phyloP scores from a whole-genome alignment of 192 early-diverging fungal species.

The Rhizophagus sp. region DNA sequence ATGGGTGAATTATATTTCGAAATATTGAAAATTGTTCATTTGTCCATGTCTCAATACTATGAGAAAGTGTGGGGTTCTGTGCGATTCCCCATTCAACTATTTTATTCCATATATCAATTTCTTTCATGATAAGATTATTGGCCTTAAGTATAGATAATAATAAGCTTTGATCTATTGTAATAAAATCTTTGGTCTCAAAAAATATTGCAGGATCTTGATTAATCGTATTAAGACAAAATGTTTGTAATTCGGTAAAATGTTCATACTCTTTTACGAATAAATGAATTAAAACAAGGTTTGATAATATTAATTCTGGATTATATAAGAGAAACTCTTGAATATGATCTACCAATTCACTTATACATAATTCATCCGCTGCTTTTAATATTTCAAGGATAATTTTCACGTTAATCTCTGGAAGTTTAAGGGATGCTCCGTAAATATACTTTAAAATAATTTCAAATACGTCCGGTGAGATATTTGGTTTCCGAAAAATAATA shows the following conservation, averaged over 20 bases:
- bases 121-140: slow-evolving; percentile 11
- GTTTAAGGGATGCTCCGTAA: not conserved
- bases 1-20: not conserved
- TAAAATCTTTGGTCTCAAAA: not conserved
- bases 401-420: not conserved
- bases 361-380: not conserved
- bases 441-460: not conserved
- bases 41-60: not conserved
- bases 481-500: not conserved
- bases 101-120: slow-evolving; percentile 8
- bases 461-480: not conserved
- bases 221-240: not conserved
- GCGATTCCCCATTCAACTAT: slow-evolving; percentile 9
- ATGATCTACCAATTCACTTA: not conserved
- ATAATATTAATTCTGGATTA: not conserved
- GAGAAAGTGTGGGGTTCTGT: not conserved
- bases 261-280: not conserved
- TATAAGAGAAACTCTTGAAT: not conserved
- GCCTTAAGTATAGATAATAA: not conserved
- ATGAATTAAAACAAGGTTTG: not conserved
- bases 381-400: not conserved
- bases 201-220: not conserved
- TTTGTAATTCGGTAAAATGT: not conserved
- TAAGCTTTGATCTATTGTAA: not conserved
- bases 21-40: not conserved